A percentile compares a stretch with the other conserved stretches of the same genome.
Conservation (phyloP, 352 stramenopile species). For the Pythium biforme region DNA sequence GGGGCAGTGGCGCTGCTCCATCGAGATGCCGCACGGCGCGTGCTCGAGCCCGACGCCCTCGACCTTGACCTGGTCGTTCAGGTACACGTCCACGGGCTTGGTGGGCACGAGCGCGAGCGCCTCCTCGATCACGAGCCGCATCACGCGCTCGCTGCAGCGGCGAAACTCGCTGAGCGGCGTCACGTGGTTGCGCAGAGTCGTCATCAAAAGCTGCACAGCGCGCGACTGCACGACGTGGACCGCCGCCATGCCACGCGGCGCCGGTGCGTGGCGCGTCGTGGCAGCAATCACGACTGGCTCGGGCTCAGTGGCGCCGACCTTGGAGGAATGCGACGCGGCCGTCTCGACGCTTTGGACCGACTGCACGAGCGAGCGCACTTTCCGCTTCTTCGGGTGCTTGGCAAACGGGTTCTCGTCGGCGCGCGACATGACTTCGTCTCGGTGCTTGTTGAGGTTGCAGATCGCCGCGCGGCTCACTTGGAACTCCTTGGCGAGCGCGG, state of each 20-base stretch:
- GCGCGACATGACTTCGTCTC: constrained; percentile 39
- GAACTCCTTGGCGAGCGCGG: constrained; percentile 61
- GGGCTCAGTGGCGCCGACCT: neutral
- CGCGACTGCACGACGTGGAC: constrained; percentile 18
- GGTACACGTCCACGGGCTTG: constrained; percentile 11
- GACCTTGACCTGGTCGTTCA: constrained; percentile 16
- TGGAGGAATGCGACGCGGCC: neutral
- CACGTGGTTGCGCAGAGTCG: constrained; percentile 12
- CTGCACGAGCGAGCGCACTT: constrained; percentile 18
- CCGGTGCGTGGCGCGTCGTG: neutral
- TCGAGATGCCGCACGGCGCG: constrained; percentile 23
- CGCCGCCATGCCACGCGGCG: neutral
- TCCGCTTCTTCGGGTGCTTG: constrained; percentile 41
- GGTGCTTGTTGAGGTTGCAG: constrained; percentile 58
- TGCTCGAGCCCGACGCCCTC: constrained; percentile 10
- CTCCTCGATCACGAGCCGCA: constrained; percentile 52
- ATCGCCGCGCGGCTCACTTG: constrained; percentile 54
- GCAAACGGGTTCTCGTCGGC: constrained; percentile 42
- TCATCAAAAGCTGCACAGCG: constrained; percentile 16
- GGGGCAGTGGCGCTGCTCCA: constrained; percentile 17
- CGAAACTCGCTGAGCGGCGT: constrained; percentile 32
- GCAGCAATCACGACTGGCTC: neutral
- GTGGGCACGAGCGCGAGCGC: constrained; percentile 18
- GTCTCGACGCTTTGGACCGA: neutral
- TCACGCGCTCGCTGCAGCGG: constrained; percentile 39